These are phyloP conservation scores for Emericellopsis cladophorae DNA, from an alignment of 2,329 filamentous ascomycete genomes.

Conservation along the genomic window DNA sequence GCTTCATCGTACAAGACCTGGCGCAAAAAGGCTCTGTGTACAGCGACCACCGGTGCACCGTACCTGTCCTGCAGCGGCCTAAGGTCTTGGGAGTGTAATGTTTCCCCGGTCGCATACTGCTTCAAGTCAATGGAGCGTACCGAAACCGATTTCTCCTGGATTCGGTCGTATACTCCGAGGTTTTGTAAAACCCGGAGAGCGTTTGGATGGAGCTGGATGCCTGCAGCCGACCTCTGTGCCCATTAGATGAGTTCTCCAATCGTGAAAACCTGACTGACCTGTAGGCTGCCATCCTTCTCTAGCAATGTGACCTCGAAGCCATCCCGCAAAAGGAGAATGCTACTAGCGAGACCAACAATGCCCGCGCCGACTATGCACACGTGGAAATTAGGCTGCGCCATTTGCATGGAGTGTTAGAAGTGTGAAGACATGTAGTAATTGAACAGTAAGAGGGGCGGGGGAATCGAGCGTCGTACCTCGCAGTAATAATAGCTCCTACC, in stretches of 20 bases:
- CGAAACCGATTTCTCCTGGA: neutral
- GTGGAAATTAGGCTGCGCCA: neutral
- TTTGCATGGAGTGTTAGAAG: too few relatives aligned
- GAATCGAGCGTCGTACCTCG: too few relatives aligned
- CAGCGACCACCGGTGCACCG: neutral
- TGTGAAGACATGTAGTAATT: too few relatives aligned
- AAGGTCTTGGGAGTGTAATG: conserved; percentile 1
- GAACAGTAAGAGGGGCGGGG: too few relatives aligned
- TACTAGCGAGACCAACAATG: neutral
- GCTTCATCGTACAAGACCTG: neutral
- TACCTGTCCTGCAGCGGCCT: neutral
- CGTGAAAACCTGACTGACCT: neutral
- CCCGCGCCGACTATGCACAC: conserved; percentile 1
- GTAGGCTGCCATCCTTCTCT: neutral
- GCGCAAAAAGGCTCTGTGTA: neutral
- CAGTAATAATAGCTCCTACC: too few relatives aligned
- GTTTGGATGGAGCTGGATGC: conserved; percentile 1
- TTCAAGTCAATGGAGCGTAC: neutral
- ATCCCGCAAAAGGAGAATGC: neutral
- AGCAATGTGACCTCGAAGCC: neutral
- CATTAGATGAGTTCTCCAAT: neutral
- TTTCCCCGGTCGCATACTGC: neutral
- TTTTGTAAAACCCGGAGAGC: neutral
- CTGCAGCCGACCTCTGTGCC: neutral
- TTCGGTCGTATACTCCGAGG: neutral